phyloP scores from a whole-genome alignment of 148 eudicot genomes.

The Talinum fruticosum region DNA sequence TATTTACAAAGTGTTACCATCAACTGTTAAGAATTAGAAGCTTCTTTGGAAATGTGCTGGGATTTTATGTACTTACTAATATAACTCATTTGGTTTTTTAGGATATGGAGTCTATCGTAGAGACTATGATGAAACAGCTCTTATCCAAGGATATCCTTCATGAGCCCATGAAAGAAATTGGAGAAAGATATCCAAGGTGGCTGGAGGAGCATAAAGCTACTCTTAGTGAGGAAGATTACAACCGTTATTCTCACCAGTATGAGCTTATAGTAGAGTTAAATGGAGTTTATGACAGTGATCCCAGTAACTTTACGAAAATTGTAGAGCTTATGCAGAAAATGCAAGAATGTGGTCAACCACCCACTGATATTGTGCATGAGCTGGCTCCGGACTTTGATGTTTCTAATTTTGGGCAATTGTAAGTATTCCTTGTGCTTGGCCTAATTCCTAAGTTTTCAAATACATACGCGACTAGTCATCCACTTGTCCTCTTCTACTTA shows the following conservation, averaged over 20 bases:
- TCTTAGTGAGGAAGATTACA: slow-evolving; percentile 66
- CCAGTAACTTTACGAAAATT: slow-evolving; percentile 84
- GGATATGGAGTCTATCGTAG: slow-evolving; percentile 96
- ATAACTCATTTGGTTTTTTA: slow-evolving; percentile 25
- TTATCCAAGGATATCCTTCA: slow-evolving; percentile 89
- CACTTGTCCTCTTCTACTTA: no score
- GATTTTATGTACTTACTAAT: background rate
- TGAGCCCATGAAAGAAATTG: slow-evolving; percentile 97
- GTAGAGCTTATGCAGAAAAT: slow-evolving; percentile 98
- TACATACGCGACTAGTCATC: background rate
- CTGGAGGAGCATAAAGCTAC: slow-evolving; percentile 71
- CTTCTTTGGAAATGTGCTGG: background rate
- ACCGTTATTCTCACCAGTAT: slow-evolving; percentile 69
- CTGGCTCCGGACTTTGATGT: slow-evolving; percentile 91
- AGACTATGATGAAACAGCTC: slow-evolving; percentile 98
- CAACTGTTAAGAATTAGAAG: background rate
- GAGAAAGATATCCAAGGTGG: slow-evolving; percentile 90
- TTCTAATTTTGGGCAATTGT: slow-evolving; percentile 84
- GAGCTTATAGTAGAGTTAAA: slow-evolving; percentile 75
- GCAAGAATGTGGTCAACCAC: slow-evolving; percentile 99
- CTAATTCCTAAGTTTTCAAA: background rate
- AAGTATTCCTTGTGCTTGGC: slow-evolving; percentile 31
- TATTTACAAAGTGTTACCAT: background rate
- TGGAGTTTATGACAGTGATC: slow-evolving; percentile 77
- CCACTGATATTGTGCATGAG: slow-evolving; percentile 88